Base-by-base conservation (phyloP, 352 stramenopile species). In the Globisporangium ultimum region DNA sequence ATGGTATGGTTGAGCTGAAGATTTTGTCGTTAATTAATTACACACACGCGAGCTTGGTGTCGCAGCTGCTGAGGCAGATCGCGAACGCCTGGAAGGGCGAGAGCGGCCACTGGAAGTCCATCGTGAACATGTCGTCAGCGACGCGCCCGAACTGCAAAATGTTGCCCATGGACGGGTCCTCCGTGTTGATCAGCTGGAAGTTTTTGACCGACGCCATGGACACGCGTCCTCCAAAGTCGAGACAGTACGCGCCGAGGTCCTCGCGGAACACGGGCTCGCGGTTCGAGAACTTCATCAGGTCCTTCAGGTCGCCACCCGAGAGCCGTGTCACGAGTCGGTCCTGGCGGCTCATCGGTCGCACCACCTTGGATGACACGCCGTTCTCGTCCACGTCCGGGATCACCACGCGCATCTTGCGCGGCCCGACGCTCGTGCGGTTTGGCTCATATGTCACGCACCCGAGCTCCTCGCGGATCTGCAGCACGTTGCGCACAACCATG, bases 81-180 rank as follows among this genome's bases (percentile, higher is more conserved):
- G 80, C 71, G 60, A 96, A 95, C 13, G 88, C 88, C 64, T 94
- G 83, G 67, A 95, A 92, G 17, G 84, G 86, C 45, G 86, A 94
- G 18, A 96, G 71, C 45, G 88, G 86, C 83, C 84, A 92, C 65
- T 92, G 80, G 65, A 95, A 96, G 65, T 96, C 88, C 81, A 96
- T 93, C 55, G 87, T 93, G 58, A 95, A 96, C 77, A 92, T 91
- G 67, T 96, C 84, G 66, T 95, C 81, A 43, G 95, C 82, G 28
- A 96, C 86, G 58, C 87, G 86, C 17, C 86, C 85, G 63, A 96
- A 96, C 67, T 95, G 88, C 12, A 96, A 66, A 21, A 95, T 88
- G 55, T 93, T 92, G 53, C 82, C 81, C 84, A 93, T 93, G 3
- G 78, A 88, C 18, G 84, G 80, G 54, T 92, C 84, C 45, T 93